A percentile compares a stretch with the other conserved stretches of the same genome.
Evolutionary conservation across 2,329 filamentous ascomycete genomes (phyloP).

Genomic region (Cyclaneusma minus): DNA sequence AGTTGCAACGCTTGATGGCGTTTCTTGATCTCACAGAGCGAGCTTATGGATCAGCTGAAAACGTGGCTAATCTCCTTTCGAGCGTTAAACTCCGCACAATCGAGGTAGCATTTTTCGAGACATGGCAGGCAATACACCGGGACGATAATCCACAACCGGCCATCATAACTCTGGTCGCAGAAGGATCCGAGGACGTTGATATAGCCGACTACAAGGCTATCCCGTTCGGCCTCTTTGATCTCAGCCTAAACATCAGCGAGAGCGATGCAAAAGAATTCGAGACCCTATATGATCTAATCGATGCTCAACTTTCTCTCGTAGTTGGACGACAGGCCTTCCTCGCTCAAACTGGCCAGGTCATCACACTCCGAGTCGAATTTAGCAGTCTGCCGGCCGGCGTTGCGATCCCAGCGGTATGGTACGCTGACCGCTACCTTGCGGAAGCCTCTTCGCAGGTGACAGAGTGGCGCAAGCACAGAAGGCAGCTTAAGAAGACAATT

Average conservation of each 20-base stretch:
- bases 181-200: conserved; percentile 7
- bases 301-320: conserved; percentile 15
- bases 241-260: conserved; percentile 12
- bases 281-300: conserved; percentile 18
- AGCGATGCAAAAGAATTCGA: conserved; percentile 8
- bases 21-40: conserved; percentile 46
- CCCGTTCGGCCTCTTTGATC: conserved; percentile 16
- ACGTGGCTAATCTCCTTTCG: conserved; percentile 20
- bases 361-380: conserved; percentile 28
- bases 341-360: conserved; percentile 27
- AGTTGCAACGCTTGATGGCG: conserved; percentile 46
- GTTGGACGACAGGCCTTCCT: conserved; percentile 14
- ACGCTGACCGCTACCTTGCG: conserved; percentile 36
- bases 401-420: conserved; percentile 34
- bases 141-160: conserved; percentile 4
- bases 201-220: conserved; percentile 5
- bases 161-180: neutral
- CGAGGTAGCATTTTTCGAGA: conserved; percentile 12
- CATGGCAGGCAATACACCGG: conserved; percentile 9
- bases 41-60: conserved; percentile 39
- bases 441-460: conserved; percentile 29
- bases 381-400: conserved; percentile 26
- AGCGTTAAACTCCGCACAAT: conserved; percentile 9
- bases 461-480: conserved; percentile 18
- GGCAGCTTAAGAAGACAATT: conserved; percentile 14